These are phyloP conservation scores for Aspergillus leporis DNA, from an alignment of 495 filamentous ascomycete genomes.

Conservation along the genomic window DNA sequence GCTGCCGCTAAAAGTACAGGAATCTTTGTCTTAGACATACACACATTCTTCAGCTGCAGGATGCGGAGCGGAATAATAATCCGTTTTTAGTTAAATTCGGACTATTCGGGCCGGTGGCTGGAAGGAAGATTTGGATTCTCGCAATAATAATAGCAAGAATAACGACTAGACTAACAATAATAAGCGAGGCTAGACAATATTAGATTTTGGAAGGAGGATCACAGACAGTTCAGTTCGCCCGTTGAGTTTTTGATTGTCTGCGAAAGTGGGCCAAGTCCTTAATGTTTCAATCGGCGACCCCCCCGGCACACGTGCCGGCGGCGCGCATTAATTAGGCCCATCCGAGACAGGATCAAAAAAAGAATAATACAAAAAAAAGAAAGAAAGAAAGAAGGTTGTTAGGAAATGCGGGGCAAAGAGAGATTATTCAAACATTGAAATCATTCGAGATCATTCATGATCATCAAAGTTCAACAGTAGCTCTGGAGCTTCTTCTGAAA, in stretches of 20 bases:
- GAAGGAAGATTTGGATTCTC: not conserved
- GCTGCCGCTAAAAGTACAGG: not conserved
- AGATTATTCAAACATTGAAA: conserved; percentile 11
- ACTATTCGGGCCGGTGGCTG: not conserved
- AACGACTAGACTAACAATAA: not conserved
- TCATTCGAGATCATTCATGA: too few relatives aligned
- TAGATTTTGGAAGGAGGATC: not conserved
- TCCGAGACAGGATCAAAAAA: not conserved
- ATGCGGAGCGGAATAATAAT: conserved; percentile 3
- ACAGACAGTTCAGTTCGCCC: not conserved
- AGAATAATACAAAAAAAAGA: not conserved
- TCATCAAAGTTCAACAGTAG: not conserved
- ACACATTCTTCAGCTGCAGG: not conserved
- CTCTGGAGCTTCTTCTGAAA: not conserved
- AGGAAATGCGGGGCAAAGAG: conserved; percentile 17
- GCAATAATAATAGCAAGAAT: not conserved
- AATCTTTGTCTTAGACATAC: not conserved
- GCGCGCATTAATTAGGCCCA: not conserved
- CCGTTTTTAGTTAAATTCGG: not conserved
- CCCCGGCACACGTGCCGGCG: conserved; percentile 1
- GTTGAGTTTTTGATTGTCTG: conserved; percentile 6
- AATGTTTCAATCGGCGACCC: not conserved
- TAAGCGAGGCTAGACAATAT: conserved; percentile 2
- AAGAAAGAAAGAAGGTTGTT: conserved; percentile 4
- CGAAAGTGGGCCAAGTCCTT: not conserved